phyloP scores from a whole-genome alignment of 2,329 filamentous ascomycete genomes.

The Knufia fluminis region DNA sequence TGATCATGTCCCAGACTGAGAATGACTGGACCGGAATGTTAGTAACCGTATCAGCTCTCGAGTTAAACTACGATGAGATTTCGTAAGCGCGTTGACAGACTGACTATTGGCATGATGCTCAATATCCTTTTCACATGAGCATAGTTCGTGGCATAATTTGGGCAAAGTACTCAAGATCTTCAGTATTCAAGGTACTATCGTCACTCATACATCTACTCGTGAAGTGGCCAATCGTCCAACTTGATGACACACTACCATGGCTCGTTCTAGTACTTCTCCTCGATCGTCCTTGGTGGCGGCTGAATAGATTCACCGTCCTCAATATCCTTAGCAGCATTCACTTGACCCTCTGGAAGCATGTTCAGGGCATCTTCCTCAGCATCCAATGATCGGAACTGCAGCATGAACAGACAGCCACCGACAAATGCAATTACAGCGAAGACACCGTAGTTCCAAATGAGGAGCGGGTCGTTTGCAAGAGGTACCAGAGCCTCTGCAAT shows the following conservation, averaged over 20 bases:
- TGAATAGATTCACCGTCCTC: not conserved
- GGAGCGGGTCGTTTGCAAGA: constrained; percentile 53
- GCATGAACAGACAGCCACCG: constrained; percentile 58
- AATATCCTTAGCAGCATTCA: constrained; percentile 6
- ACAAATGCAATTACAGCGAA: constrained; percentile 54
- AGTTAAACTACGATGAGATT: too few species aligned
- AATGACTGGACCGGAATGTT: too few species aligned
- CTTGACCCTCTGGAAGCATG: constrained; percentile 15
- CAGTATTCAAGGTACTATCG: too few species aligned
- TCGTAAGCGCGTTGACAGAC: too few species aligned
- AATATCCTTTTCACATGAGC: too few species aligned
- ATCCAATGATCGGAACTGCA: constrained; percentile 57
- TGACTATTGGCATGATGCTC: too few species aligned
- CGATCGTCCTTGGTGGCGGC: not conserved
- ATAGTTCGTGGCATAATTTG: too few species aligned
- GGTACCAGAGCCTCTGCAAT: constrained; percentile 60
- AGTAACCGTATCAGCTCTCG: too few species aligned
- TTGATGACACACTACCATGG: not conserved
- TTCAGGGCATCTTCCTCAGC: constrained; percentile 61
- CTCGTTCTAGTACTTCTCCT: not conserved
- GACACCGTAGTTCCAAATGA: constrained; percentile 64
- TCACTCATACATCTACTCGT: too few species aligned
- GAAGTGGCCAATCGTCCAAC: not conserved
- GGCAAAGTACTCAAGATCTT: too few species aligned
- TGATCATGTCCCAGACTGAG: too few species aligned